These are phyloP conservation scores for Wickerhamiella dianesei DNA, from an alignment of 805 yeast genomes.

Conservation along the genomic window DNA sequence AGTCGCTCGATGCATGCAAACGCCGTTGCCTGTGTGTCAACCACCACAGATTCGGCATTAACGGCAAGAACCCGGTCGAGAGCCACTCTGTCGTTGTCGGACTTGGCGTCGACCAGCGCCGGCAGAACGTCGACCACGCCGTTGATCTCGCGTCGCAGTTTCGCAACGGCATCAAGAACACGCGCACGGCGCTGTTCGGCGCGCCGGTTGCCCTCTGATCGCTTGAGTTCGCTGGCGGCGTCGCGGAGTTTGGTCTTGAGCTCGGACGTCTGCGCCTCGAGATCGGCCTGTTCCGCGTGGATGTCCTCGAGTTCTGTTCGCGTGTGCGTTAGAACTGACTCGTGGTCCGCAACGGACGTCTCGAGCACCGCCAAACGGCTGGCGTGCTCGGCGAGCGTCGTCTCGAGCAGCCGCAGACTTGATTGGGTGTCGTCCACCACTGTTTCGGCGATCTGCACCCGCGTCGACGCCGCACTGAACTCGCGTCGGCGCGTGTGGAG, in stretches of 20 bases:
- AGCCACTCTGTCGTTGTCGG: constrained; percentile 12
- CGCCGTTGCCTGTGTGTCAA: constrained; percentile 56
- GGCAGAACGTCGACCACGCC: constrained; percentile 73
- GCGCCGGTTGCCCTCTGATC: constrained; percentile 59
- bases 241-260: constrained; percentile 40
- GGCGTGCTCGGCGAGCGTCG: constrained; percentile 1
- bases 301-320: constrained; percentile 12
- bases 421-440: background rate
- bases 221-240: constrained; percentile 48
- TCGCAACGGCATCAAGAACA: constrained; percentile 57
- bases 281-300: constrained; percentile 10
- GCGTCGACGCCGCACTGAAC: background rate
- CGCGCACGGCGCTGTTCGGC: constrained; percentile 59
- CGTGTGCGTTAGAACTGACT: constrained; percentile 6
- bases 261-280: constrained; percentile 19
- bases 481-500: constrained; percentile 12
- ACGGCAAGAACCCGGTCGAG: constrained; percentile 50
- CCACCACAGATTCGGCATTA: constrained; percentile 70
- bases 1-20: constrained; percentile 63
- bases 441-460: background rate
- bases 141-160: constrained; percentile 48
- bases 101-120: constrained; percentile 64
- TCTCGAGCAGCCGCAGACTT: background rate
- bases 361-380: constrained; percentile 7
- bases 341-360: constrained; percentile 9